Percentiles rank a stretch among this genome's conserved stretches.
Conservation (phyloP, 2,329 filamentous ascomycete genomes). For the Ophiosphaerella herpotricha region DNA sequence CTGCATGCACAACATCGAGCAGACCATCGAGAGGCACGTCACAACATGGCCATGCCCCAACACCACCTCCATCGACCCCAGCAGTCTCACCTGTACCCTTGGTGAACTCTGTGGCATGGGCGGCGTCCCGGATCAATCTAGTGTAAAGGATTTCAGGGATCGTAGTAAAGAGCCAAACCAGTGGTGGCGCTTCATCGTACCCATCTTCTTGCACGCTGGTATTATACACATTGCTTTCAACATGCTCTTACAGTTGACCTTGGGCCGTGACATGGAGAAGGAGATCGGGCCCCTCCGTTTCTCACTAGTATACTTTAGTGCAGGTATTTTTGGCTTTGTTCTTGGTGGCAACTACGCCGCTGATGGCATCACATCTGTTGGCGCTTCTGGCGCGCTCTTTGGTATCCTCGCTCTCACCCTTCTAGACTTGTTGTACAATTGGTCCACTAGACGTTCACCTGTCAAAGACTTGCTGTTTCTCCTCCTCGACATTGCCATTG, state of each 20-base stretch:
- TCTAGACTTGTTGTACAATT: slow-evolving; percentile 90
- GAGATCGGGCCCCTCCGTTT: slow-evolving; percentile 88
- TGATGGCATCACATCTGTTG: slow-evolving; percentile 76
- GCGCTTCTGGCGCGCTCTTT: slow-evolving; percentile 88
- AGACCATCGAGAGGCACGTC: slow-evolving; percentile 59
- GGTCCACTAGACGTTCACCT: slow-evolving; percentile 77
- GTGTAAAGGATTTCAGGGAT: slow-evolving; percentile 57
- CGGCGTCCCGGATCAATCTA: slow-evolving; percentile 70
- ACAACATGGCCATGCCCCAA: slow-evolving; percentile 82
- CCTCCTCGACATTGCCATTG: slow-evolving; percentile 80
- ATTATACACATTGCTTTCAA: slow-evolving; percentile 97
- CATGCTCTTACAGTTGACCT: slow-evolving; percentile 84
- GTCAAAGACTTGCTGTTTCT: slow-evolving; percentile 87
- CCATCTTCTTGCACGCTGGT: slow-evolving; percentile 94
- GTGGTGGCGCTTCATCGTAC: slow-evolving; percentile 95
- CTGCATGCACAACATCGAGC: slow-evolving; percentile 86
- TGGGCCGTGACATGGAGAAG: slow-evolving; percentile 90
- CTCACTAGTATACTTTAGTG: slow-evolving; percentile 83
- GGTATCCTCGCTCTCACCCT: slow-evolving; percentile 87
- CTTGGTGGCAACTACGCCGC: slow-evolving; percentile 92
- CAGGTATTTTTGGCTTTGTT: slow-evolving; percentile 95
- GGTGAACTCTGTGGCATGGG: slow-evolving; percentile 83
- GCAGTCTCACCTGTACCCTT: slow-evolving; percentile 67
- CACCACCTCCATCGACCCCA: slow-evolving; percentile 63
- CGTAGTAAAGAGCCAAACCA: slow-evolving; percentile 75